These are phyloP conservation scores for Stephanodiscus minutulus DNA, from an alignment of 108 stramenopile genomes.

Conservation along the genomic window DNA sequence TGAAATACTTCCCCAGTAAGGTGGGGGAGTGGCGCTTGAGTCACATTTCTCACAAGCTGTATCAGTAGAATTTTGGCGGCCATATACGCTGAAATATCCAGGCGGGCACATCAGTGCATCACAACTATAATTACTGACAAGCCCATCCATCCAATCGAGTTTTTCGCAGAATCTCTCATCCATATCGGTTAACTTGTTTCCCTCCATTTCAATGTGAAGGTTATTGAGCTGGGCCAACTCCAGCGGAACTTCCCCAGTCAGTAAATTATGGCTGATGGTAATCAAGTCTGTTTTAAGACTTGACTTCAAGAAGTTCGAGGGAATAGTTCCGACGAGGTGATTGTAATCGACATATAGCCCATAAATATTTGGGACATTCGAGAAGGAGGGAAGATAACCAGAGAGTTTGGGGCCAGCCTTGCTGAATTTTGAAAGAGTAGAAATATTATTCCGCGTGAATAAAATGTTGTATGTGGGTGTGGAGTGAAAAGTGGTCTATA, in stretches of 20 bases:
- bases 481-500: neutral
- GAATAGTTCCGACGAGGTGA: conserved; percentile 46
- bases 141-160: conserved; percentile 65
- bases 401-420: conserved; percentile 53
- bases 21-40: conserved; percentile 41
- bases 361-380: conserved; percentile 53
- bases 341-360: conserved; percentile 70
- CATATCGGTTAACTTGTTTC: conserved; percentile 65
- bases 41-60: conserved; percentile 62
- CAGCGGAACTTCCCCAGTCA: conserved; percentile 56
- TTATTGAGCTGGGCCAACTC: conserved; percentile 49
- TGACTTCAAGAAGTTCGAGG: conserved; percentile 42
- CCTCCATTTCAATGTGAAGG: conserved; percentile 72
- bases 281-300: conserved; percentile 45
- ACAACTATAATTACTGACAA: conserved; percentile 59
- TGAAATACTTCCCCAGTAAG: conserved; percentile 61
- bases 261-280: conserved; percentile 49
- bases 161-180: conserved; percentile 61
- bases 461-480: neutral
- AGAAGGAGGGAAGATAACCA: conserved; percentile 65
- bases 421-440: neutral
- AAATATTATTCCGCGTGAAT: neutral
- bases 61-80: conserved; percentile 58
- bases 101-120: conserved; percentile 76
- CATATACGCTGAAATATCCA: conserved; percentile 58